phyloP scores from a whole-genome alignment of 441 rosid genomes.

The Gossypium lobatum region DNA sequence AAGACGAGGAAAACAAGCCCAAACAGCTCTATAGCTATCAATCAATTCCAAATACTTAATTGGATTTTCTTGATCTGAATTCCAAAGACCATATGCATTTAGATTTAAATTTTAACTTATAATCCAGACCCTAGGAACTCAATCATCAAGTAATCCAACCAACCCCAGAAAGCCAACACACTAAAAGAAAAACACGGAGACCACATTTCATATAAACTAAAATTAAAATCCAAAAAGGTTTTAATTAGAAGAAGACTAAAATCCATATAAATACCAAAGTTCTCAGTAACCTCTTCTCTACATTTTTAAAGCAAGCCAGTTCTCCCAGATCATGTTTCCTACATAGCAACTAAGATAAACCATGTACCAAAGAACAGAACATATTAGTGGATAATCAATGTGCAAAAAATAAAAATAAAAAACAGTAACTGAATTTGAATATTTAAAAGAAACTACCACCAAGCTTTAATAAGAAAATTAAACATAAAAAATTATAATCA shows the following conservation, averaged over 20 bases:
- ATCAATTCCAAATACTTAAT: neutral
- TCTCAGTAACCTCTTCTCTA: neutral
- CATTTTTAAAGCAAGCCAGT: neutral
- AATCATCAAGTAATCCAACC: neutral
- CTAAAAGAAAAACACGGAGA: neutral
- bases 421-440: neutral
- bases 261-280: constrained; percentile 4
- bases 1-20: neutral
- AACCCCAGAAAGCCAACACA: neutral
- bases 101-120: constrained; percentile 3
- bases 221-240: neutral
- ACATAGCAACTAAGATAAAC: neutral
- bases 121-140: neutral
- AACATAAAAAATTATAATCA: neutral
- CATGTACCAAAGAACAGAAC: neutral
- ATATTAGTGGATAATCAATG: neutral
- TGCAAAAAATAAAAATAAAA: neutral
- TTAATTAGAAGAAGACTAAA: neutral
- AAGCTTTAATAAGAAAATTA: constrained; percentile 1
- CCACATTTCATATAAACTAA: neutral
- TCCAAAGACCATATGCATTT: constrained; percentile 2
- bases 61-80: neutral
- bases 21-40: neutral
- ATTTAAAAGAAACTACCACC: neutral
- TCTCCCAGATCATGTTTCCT: neutral